Conservation (phyloP, 495 filamentous ascomycete genomes). For the Penicillium atrosanguineum region DNA sequence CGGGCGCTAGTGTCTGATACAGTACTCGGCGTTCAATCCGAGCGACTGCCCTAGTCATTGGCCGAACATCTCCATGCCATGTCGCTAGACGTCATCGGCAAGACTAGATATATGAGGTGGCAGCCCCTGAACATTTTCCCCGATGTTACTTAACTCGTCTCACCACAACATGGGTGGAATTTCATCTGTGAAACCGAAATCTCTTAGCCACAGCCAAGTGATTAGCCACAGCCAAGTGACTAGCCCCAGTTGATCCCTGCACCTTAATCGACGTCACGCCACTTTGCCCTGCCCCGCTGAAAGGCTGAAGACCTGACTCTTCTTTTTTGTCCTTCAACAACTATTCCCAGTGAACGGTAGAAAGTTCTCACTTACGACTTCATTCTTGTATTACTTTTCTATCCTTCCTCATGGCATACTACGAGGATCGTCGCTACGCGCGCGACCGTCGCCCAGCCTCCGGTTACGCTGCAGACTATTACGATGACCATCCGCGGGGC, state of each 20-base stretch:
- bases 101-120: not conserved
- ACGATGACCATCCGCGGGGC: constrained; percentile 21
- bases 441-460: constrained; percentile 35
- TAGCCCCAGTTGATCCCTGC: constrained; percentile 12
- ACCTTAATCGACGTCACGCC: constrained; percentile 25
- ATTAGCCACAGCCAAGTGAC: not conserved
- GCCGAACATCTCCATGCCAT: not conserved
- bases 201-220: constrained; percentile 16
- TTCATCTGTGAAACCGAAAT: not conserved
- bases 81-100: not conserved
- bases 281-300: constrained; percentile 25
- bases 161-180: not conserved
- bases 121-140: not conserved
- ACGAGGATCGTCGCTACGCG: constrained; percentile 36
- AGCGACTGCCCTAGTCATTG: not conserved
- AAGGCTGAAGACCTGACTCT: not conserved
- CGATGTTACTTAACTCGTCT: not conserved
- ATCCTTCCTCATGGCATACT: constrained; percentile 32
- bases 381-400: not conserved
- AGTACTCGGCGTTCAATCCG: not conserved
- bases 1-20: not conserved
- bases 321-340: constrained; percentile 6
- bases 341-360: constrained; percentile 17
- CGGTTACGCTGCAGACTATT: constrained; percentile 33
- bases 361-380: constrained; percentile 15